Evolutionary conservation across 495 filamentous ascomycete species (phyloP).

Genomic region (Stereocaulon alpinum): DNA sequence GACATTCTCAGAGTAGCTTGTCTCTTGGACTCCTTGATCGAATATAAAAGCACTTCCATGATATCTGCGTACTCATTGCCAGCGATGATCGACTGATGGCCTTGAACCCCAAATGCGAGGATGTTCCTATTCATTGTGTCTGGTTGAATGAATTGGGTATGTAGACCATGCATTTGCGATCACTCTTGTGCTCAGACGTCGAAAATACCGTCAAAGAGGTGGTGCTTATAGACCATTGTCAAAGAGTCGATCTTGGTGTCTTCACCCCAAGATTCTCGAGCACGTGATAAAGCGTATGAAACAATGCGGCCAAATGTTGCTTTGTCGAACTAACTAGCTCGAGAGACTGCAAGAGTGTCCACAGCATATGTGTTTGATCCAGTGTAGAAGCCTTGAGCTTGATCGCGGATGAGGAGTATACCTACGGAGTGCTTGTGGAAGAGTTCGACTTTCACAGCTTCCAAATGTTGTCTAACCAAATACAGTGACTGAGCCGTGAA

Average conservation of each 20-base stretch:
- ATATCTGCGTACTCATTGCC: conserved; percentile 13
- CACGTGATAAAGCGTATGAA: conserved; percentile 1
- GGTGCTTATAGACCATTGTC: conserved; percentile 9
- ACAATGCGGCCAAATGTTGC: conserved; percentile 1
- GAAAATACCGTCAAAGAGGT: conserved; percentile 8
- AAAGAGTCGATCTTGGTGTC: background rate
- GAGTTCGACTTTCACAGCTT: conserved; percentile 3
- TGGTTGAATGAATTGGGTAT: background rate
- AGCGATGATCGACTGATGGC: conserved; percentile 5
- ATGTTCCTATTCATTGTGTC: conserved; percentile 12
- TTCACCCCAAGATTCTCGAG: background rate
- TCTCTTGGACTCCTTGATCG: conserved; percentile 4
- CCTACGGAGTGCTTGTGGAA: background rate
- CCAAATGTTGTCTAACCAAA: conserved; percentile 2
- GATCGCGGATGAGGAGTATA: conserved; percentile 6
- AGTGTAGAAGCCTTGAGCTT: conserved; percentile 8
- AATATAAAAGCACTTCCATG: conserved; percentile 9
- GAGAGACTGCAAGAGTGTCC: background rate
- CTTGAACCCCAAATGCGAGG: background rate
- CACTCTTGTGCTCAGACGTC: conserved; percentile 3
- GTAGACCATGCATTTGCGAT: background rate
- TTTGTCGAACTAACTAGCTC: background rate
- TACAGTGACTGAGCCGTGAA: conserved; percentile 7
- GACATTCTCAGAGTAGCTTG: conserved; percentile 6
- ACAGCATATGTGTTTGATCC: background rate